A percentile compares a stretch with the other conserved stretches of the same genome.
These are phyloP conservation scores for Pseudopithomyces maydicus DNA, from an alignment of 2,329 filamentous ascomycete species.

Conservation along the genomic window DNA sequence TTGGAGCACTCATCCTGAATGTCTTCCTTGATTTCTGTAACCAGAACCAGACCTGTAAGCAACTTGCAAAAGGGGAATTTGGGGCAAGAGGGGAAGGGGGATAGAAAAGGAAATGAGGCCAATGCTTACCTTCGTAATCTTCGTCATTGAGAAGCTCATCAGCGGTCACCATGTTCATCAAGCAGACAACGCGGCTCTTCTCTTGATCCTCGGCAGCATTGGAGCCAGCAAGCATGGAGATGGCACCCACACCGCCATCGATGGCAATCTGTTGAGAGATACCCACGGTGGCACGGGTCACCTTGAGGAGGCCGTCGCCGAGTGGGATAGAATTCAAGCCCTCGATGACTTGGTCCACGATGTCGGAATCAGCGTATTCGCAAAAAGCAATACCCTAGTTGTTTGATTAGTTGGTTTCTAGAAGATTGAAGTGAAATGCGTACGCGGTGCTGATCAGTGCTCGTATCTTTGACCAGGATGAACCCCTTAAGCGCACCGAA, in stretches of 20 bases:
- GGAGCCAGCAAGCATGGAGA: slow-evolving; percentile 95
- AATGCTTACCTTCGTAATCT: slow-evolving; percentile 82
- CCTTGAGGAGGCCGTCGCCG: slow-evolving; percentile 82
- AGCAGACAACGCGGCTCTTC: slow-evolving; percentile 81
- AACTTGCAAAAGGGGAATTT: slow-evolving; percentile 42
- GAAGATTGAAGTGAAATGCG: slow-evolving; percentile 41
- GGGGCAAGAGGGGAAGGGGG: neutral
- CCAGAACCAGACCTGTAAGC: too few species aligned
- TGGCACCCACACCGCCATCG: slow-evolving; percentile 95
- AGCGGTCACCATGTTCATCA: slow-evolving; percentile 97
- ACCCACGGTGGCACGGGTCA: slow-evolving; percentile 87
- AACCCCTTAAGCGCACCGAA: slow-evolving; percentile 96
- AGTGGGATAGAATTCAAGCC: slow-evolving; percentile 93
- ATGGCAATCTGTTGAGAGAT: slow-evolving; percentile 89
- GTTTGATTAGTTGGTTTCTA: slow-evolving; percentile 18
- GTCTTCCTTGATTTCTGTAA: slow-evolving; percentile 93
- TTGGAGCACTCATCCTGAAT: slow-evolving; percentile 92
- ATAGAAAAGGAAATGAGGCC: neutral
- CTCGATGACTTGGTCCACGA: slow-evolving; percentile 85
- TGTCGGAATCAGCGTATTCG: slow-evolving; percentile 80
- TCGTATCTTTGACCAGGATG: slow-evolving; percentile 82
- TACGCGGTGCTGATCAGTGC: slow-evolving; percentile 86
- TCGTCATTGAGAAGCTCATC: slow-evolving; percentile 94
- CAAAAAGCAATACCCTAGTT: slow-evolving; percentile 90
- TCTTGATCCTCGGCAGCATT: slow-evolving; percentile 74